Conservation (phyloP, 1,284 basidiomycete species). For the Hymenochaete sp. region DNA sequence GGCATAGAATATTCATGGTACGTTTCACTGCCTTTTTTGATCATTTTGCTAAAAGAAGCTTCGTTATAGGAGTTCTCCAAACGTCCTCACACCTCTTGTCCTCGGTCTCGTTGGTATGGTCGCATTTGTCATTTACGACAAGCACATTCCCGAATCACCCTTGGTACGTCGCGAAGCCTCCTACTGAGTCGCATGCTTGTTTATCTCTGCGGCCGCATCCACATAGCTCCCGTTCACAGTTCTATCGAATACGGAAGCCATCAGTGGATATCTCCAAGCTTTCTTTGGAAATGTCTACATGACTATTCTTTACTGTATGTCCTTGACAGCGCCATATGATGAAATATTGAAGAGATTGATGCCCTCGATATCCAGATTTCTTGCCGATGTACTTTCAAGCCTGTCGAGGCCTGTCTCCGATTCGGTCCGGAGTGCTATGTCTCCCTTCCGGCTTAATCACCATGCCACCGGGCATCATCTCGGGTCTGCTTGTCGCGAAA, state of each 20-base stretch:
- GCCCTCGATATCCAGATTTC: slow-evolving; percentile 22
- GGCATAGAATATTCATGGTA: slow-evolving; percentile 24
- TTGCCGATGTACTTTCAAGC: slow-evolving; percentile 40
- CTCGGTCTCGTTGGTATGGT: slow-evolving; percentile 23
- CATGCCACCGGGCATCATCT: slow-evolving; percentile 26
- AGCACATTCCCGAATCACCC: slow-evolving; percentile 20
- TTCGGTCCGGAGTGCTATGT: slow-evolving; percentile 34
- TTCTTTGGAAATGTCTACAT: slow-evolving; percentile 19
- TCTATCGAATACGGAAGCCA: slow-evolving; percentile 25
- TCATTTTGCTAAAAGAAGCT: no score
- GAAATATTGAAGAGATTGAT: slow-evolving; percentile 1
- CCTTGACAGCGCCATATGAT: not conserved
- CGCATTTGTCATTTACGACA: slow-evolving; percentile 23
- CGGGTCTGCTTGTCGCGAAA: slow-evolving; percentile 25
- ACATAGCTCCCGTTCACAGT: slow-evolving; percentile 25
- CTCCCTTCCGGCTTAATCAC: slow-evolving; percentile 29
- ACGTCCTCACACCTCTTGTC: slow-evolving; percentile 23
- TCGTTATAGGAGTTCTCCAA: slow-evolving; percentile 19
- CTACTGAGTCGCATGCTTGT: slow-evolving; percentile 6
- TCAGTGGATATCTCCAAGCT: slow-evolving; percentile 26
- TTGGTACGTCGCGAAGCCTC: slow-evolving; percentile 17
- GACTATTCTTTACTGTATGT: slow-evolving; percentile 19
- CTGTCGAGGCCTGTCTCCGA: slow-evolving; percentile 34
- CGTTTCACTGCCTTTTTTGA: no score
- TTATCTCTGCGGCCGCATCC: not conserved